Evolutionary conservation across 2,329 filamentous ascomycete genomes (phyloP).

Genomic region (Furcasterigmium furcatum): DNA sequence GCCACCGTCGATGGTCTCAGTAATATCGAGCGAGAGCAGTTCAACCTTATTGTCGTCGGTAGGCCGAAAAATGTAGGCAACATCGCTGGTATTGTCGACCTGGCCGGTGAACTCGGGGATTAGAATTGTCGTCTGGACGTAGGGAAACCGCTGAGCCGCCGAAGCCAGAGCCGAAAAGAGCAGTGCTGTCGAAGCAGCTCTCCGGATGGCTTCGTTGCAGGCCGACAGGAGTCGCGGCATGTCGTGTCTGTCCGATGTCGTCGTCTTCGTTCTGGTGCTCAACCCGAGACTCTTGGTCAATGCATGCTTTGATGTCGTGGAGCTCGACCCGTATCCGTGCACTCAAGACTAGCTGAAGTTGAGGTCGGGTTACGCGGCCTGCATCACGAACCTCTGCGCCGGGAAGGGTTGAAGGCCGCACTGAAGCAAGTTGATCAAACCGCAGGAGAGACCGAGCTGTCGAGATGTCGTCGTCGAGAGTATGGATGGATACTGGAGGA

Average conservation of each 20-base stretch:
- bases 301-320: not conserved
- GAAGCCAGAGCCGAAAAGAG: constrained; percentile 10
- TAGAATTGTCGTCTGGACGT: constrained; percentile 73
- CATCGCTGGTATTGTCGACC: constrained; percentile 31
- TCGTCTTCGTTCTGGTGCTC: constrained; percentile 3
- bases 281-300: constrained; percentile 1
- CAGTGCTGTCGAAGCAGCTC: constrained; percentile 4
- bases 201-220: constrained; percentile 2
- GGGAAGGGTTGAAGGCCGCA: not conserved
- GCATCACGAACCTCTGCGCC: constrained; percentile 1
- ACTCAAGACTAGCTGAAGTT: not conserved
- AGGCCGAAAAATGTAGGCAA: constrained; percentile 70
- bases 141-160: constrained; percentile 58
- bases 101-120: constrained; percentile 45
- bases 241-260: constrained; percentile 2
- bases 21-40: constrained; percentile 65
- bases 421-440: no score
- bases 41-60: constrained; percentile 38
- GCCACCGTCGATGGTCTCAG: constrained; percentile 48
- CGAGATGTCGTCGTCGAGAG: not conserved
- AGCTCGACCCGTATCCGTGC: no score
- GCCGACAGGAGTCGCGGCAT: not conserved
- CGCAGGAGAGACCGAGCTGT: no score
- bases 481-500: not conserved
- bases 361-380: not conserved